Evolutionary conservation across 148 eudicot species (phyloP).

Genomic region (Rhododendron griersonianum): DNA sequence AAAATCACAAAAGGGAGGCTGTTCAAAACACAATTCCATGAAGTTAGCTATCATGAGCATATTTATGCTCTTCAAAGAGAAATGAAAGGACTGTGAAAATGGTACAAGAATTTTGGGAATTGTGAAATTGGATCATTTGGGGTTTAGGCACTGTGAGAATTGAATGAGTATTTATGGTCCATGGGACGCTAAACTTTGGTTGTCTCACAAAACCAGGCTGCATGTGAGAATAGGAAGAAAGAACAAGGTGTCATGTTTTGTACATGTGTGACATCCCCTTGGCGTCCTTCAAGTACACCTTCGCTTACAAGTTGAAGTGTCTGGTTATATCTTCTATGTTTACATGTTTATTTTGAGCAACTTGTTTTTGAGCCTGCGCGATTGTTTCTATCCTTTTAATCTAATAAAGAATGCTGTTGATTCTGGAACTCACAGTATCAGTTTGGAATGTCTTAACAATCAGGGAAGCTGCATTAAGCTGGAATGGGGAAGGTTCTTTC

Average conservation of each 20-base stretch:
- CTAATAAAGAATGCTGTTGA: background rate
- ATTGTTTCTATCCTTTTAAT: background rate
- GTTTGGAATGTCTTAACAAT: slow-evolving; percentile 10
- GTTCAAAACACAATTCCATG: background rate
- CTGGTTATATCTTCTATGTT: background rate
- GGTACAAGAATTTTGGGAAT: background rate
- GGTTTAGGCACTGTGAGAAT: background rate
- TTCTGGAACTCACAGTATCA: background rate
- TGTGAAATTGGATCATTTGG: background rate
- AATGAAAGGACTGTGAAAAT: background rate
- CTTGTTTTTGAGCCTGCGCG: background rate
- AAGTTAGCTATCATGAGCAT: background rate
- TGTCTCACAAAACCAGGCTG: background rate
- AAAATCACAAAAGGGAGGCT: background rate
- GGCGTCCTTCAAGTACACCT: background rate
- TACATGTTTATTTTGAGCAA: background rate
- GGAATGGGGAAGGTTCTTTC: slow-evolving; percentile 86
- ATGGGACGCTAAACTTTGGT: background rate
- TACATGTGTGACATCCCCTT: background rate
- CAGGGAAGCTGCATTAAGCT: slow-evolving; percentile 67
- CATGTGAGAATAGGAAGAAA: background rate
- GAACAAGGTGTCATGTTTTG: background rate
- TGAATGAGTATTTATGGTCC: background rate
- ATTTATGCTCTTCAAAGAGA: background rate
- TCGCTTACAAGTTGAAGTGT: background rate